These are phyloP conservation scores for Phytophthora palmivora DNA, from an alignment of 352 stramenopile species.

Conservation along the genomic window DNA sequence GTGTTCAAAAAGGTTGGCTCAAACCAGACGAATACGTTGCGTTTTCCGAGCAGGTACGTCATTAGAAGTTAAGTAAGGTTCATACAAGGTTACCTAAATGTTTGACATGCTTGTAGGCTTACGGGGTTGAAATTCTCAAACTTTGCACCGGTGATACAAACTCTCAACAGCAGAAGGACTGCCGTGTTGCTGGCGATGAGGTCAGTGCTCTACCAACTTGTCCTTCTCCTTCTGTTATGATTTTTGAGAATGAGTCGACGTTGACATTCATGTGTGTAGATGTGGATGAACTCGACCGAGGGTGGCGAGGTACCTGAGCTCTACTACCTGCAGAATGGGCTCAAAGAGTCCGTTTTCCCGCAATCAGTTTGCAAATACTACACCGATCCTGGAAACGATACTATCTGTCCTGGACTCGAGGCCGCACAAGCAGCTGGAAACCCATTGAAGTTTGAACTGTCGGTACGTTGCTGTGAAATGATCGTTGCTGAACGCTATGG, in stretches of 20 bases:
- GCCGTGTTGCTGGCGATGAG: constrained; percentile 69
- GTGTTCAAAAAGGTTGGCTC: constrained; percentile 73
- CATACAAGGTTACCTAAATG: not conserved
- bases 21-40: constrained; percentile 74
- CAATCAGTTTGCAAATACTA: constrained; percentile 79
- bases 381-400: constrained; percentile 63
- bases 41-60: constrained; percentile 74
- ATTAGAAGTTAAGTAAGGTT: not conserved
- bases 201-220: constrained; percentile 22
- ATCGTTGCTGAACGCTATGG: not conserved
- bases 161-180: constrained; percentile 74
- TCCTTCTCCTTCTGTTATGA: not conserved
- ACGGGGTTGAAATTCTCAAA: constrained; percentile 74
- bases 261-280: constrained; percentile 28
- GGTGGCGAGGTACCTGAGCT: constrained; percentile 75
- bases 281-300: constrained; percentile 87
- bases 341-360: constrained; percentile 79
- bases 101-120: constrained; percentile 42
- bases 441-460: constrained; percentile 73
- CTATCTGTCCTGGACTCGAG: constrained; percentile 69
- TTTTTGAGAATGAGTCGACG: not conserved
- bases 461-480: constrained; percentile 33
- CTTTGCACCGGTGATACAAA: constrained; percentile 69
- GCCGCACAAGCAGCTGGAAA: constrained; percentile 55
- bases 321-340: constrained; percentile 81